phyloP scores from a whole-genome alignment of 129 eudicot genomes.

The Centaurea solstitialis region DNA sequence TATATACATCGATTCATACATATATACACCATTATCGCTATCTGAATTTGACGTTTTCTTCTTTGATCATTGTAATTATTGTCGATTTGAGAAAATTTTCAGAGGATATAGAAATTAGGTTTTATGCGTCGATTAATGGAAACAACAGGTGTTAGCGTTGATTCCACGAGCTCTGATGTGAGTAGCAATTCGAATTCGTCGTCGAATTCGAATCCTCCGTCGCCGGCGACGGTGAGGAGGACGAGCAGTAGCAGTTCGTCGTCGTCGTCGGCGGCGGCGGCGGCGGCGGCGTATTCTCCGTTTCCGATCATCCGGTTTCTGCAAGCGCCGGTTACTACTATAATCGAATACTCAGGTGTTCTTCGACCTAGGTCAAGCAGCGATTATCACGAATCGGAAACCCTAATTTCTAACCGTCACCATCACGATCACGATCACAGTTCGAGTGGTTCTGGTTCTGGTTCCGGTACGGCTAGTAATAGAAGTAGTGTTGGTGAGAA shows the following conservation, averaged over 20 bases:
- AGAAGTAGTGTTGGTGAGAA: constrained; percentile 21
- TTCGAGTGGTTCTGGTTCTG: constrained; percentile 15
- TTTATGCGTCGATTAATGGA: constrained; percentile 36
- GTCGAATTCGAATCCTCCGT: constrained; percentile 10
- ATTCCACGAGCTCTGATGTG: constrained; percentile 25
- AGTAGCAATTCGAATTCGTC: constrained; percentile 20
- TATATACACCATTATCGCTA: neutral
- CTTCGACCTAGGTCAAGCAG: constrained; percentile 38
- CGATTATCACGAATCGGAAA: constrained; percentile 43
- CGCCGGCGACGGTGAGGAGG: constrained; percentile 25
- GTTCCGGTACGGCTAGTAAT: constrained; percentile 17
- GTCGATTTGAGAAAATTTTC: neutral
- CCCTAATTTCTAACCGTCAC: constrained; percentile 18
- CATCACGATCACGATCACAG: neutral
- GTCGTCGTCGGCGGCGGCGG: too few species aligned
- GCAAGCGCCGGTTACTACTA: constrained; percentile 61
- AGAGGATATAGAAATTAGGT: neutral
- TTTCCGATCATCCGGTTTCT: constrained; percentile 54
- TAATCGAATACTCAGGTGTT: constrained; percentile 58
- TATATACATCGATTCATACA: neutral
- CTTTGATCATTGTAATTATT: constrained; percentile 2
- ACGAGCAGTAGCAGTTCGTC: constrained; percentile 19
- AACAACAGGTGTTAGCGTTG: constrained; percentile 32
- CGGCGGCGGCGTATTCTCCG: too few species aligned
- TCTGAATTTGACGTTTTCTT: constrained; percentile 7